Conservation (phyloP, 2,329 filamentous ascomycete genomes). For the Coniochaeta prunicola region DNA sequence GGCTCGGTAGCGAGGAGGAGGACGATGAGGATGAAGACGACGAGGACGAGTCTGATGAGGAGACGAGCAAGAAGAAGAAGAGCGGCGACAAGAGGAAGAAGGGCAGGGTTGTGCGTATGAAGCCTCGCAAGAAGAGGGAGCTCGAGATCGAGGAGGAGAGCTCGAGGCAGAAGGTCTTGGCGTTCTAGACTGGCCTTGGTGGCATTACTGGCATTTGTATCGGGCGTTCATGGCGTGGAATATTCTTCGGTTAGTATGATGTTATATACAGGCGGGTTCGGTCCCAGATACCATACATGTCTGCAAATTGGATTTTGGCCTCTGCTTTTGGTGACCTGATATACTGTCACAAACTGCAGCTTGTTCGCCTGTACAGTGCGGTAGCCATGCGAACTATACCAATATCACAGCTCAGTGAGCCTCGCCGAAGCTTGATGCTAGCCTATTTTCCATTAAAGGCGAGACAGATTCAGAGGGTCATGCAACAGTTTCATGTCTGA, state of each 20-base stretch:
- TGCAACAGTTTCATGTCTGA: too few species aligned
- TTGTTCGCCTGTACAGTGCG: too few species aligned
- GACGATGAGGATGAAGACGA: constrained; percentile 51
- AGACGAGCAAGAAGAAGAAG: constrained; percentile 47
- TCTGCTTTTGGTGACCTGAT: too few species aligned
- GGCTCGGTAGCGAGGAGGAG: constrained; percentile 72
- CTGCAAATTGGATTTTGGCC: too few species aligned
- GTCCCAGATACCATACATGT: not conserved
- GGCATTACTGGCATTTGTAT: not conserved
- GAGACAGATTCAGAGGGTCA: too few species aligned
- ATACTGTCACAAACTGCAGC: too few species aligned
- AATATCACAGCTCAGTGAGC: too few species aligned
- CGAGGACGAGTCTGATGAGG: constrained; percentile 47
- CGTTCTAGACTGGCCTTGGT: constrained; percentile 14
- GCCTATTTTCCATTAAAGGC: too few species aligned
- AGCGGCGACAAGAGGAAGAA: constrained; percentile 50
- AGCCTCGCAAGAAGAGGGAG: constrained; percentile 63
- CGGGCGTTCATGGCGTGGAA: not conserved
- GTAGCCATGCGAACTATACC: too few species aligned
- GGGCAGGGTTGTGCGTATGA: constrained; percentile 38
- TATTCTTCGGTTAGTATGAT: not conserved
- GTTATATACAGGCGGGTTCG: not conserved
- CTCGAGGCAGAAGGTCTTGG: constrained; percentile 32
- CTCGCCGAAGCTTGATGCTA: too few species aligned
- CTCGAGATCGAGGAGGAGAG: constrained; percentile 65